A percentile compares a stretch with the other conserved stretches of the same genome.
Conservation (phyloP, 495 filamentous ascomycete species). For the Durotheca rogersii region DNA sequence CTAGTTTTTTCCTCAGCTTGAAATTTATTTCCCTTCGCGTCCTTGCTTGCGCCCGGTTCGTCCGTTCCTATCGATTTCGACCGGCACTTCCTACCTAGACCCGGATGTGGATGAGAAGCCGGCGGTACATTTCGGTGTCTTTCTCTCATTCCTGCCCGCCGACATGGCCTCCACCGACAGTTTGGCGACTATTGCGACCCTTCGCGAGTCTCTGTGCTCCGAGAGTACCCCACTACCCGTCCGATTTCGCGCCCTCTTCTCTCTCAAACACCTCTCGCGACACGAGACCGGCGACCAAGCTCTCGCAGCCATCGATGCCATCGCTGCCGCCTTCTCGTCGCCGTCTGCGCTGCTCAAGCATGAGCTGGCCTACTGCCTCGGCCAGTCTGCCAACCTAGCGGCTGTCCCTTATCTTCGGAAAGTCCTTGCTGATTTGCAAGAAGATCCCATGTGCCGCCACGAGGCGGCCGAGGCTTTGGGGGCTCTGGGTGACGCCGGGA, state of each 20-base stretch:
- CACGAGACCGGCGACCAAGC: slow-evolving; percentile 60
- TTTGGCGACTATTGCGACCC: slow-evolving; percentile 50
- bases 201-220: slow-evolving; percentile 74
- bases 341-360: slow-evolving; percentile 88
- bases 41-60: too few species aligned
- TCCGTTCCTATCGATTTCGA: not conserved
- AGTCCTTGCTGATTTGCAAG: slow-evolving; percentile 73
- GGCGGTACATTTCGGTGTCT: not conserved
- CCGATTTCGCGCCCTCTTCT: slow-evolving; percentile 96
- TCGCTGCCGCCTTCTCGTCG: slow-evolving; percentile 83
- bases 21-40: too few species aligned
- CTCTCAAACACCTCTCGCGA: slow-evolving; percentile 87
- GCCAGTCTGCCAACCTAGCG: slow-evolving; percentile 76
- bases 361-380: slow-evolving; percentile 95
- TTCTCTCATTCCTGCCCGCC: not conserved
- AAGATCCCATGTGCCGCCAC: slow-evolving; percentile 94
- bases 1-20: too few species aligned
- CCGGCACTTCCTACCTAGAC: not conserved
- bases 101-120: not conserved
- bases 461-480: slow-evolving; percentile 96
- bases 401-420: slow-evolving; percentile 71
- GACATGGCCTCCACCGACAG: slow-evolving; percentile 31
- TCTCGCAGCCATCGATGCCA: slow-evolving; percentile 83
- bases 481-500: slow-evolving; percentile 72
- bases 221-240: slow-evolving; percentile 79